Percentiles rank a stretch among this genome's conserved stretches.
Evolutionary conservation across 139 green algal species (phyloP).

Genomic region (Chlamydomonas asymmetrica): DNA sequence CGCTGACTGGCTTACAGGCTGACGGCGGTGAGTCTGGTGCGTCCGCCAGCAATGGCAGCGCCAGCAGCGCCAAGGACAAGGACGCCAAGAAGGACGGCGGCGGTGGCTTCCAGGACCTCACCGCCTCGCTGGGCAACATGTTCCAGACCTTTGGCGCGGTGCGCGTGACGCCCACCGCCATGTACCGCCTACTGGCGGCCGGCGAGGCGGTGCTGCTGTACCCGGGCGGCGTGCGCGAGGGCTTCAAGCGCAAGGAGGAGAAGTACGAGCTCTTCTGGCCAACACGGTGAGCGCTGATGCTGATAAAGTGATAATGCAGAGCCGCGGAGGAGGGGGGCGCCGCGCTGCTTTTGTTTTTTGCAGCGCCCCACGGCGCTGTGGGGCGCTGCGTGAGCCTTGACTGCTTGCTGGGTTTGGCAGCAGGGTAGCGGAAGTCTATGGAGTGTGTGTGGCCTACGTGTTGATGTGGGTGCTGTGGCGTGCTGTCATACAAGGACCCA

Average conservation of each 20-base stretch:
- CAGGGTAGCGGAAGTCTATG: too few species aligned
- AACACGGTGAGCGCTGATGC: constrained; percentile 40
- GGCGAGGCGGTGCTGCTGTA: constrained; percentile 88
- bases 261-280: constrained; percentile 96
- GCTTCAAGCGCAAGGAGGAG: constrained; percentile 59
- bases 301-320: too few species aligned
- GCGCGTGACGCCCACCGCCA: constrained; percentile 29
- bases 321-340: too few species aligned
- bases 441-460: too few species aligned
- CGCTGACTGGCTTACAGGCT: too few species aligned
- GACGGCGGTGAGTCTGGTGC: too few species aligned
- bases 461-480: too few species aligned
- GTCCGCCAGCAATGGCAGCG: neutral
- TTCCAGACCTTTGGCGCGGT: constrained; percentile 89
- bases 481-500: too few species aligned
- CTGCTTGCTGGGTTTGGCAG: too few species aligned
- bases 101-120: neutral
- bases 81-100: neutral
- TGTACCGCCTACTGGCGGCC: constrained; percentile 26
- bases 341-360: too few species aligned
- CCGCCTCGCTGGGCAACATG: constrained; percentile 34
- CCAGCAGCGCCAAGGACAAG: constrained; percentile 1
- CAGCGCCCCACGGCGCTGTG: too few species aligned
- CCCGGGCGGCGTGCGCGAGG: constrained; percentile 81
- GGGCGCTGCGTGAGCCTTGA: too few species aligned